Evolutionary conservation across 148 eudicot genomes (phyloP).

Genomic region (Persicaria maculosa): DNA sequence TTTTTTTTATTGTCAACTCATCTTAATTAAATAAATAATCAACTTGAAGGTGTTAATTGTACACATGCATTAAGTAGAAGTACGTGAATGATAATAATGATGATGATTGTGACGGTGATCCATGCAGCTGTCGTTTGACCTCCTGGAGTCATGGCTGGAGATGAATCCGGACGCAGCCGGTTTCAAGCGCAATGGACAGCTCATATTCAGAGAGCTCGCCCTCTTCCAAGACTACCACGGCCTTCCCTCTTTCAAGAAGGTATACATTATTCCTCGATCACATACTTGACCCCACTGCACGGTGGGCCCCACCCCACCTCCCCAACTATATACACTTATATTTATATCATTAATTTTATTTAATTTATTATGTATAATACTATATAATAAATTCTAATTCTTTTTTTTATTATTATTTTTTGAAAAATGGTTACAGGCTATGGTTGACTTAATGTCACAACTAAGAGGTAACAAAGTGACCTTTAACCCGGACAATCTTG

Average conservation of each 20-base stretch:
- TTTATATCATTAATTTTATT: no score
- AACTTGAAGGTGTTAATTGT: no score
- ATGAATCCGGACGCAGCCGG: constrained; percentile 36
- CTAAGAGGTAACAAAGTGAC: constrained; percentile 40
- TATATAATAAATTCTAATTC: no score
- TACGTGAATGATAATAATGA: no score
- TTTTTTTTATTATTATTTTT: background rate
- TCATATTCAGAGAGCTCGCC: constrained; percentile 50
- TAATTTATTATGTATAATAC: no score
- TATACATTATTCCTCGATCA: no score
- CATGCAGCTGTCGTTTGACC: constrained; percentile 50
- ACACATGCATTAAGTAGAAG: no score
- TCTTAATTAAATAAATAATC: no score
- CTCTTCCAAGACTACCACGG: constrained; percentile 66
- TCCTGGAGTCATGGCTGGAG: constrained; percentile 40
- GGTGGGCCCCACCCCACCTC: no score
- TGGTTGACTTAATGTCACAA: constrained; percentile 11
- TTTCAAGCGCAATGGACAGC: constrained; percentile 14
- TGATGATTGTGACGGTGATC: background rate
- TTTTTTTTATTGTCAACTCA: no score
- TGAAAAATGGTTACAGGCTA: constrained; percentile 8
- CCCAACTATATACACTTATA: no score
- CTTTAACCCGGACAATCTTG: constrained; percentile 43
- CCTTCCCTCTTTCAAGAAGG: constrained; percentile 48
- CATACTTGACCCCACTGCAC: no score